Base-by-base conservation (phyloP, 495 filamentous ascomycete species). In the Penicillium verhagenii region DNA sequence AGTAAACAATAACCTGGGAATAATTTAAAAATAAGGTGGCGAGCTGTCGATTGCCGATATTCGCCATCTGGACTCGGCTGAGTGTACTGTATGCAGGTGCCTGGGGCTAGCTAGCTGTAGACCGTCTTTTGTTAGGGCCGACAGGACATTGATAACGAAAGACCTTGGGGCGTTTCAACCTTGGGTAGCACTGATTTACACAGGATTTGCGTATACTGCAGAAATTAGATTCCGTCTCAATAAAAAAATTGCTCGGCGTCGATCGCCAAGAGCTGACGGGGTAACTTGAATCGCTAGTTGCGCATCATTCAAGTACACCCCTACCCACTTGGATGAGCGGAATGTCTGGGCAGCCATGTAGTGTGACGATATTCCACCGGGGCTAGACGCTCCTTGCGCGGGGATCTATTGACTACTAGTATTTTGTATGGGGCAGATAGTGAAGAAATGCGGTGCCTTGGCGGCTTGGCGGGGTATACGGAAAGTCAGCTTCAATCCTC, bases 401-500 rank as follows among this genome's bases (percentile, higher is more conserved):
- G 10, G n/a, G 26, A 13, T 16, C 25, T 48, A 31, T 18, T 48
- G 26, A 48, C 14, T 35, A 48, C 31, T 31, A 56, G n/a, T n/a
- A n/a, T n/a, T 50, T 56, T 35, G 23, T 25, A 46, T 19, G 19
- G 48, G 28, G 21, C 44, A 7, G 9, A 42, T 52, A 33, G 55
- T 59, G 47, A 45, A 43, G 33, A 47, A n/a, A 58, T 57, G 56
- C 59, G 52, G 35, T 29, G 10, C 54, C 57, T 61, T 63, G 57
- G 60, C 57, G 35, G 25, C 63, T 66, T 61, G 63, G 63, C 63
- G 47, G 31, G 47, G 54, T 11, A 19, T 28, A 13, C 28, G 23
- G 20, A 40, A 2, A 9, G 14, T 10, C 8, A 18, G 13, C 24
- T 11, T 20, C 19, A 21, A 28, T 20, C 7, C 16, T 10, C 19